Conservation (phyloP, 1,284 basidiomycete genomes). For the Ceraceosorus guamensis region DNA sequence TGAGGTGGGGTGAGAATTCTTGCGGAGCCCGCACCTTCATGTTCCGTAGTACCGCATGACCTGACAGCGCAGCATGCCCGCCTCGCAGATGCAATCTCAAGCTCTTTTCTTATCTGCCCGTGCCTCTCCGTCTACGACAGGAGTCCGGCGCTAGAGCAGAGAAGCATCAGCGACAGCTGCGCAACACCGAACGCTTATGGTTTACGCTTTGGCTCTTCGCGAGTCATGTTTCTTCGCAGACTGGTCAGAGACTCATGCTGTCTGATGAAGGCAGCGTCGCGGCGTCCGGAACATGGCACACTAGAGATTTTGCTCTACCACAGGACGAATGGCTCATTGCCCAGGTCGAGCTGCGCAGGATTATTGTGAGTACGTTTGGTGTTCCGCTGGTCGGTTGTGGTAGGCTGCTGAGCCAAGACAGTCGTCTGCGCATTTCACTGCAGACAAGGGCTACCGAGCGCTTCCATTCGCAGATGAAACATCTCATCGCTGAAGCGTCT, state of each 20-base stretch:
- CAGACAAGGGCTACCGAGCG: no score
- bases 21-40: no score
- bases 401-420: no score
- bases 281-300: background rate
- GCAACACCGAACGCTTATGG: slow-evolving; percentile 28
- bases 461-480: no score
- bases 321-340: background rate
- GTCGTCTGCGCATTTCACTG: no score
- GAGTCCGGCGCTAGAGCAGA: slow-evolving; percentile 4
- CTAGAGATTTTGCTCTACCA: background rate
- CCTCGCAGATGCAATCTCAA: slow-evolving; percentile 21
- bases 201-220: slow-evolving; percentile 22
- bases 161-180: slow-evolving; percentile 22
- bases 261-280: background rate
- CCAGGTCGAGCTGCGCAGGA: background rate
- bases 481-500: no score
- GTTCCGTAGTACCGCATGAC: no score
- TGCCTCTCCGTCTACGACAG: background rate
- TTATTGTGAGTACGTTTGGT: background rate
- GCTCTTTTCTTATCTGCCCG: slow-evolving; percentile 15
- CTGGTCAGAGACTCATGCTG: background rate
- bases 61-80: no score
- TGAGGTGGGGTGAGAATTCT: no score
- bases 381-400: no score
- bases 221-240: background rate